phyloP scores from a whole-genome alignment of 331 rosid species.

The Cydonia oblonga region DNA sequence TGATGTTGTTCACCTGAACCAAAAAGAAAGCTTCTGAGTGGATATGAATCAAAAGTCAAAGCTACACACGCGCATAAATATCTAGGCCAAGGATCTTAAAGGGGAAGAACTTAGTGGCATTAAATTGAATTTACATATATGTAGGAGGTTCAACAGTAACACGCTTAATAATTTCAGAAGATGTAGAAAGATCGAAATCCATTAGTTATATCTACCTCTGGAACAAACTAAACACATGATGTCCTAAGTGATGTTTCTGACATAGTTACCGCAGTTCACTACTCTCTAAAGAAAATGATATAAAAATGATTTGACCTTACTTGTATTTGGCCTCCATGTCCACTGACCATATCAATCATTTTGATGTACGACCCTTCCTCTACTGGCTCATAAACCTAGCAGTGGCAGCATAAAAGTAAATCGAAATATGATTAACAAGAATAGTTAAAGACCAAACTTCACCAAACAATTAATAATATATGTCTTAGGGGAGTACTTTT shows the following conservation, averaged over 20 bases:
- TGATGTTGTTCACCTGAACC: constrained; percentile 90
- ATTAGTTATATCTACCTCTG: neutral
- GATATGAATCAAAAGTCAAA: constrained; percentile 4
- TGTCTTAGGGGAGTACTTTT: constrained; percentile 38
- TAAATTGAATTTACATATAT: neutral
- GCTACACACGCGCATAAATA: neutral
- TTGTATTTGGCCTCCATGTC: constrained; percentile 93
- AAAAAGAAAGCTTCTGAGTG: constrained; percentile 21
- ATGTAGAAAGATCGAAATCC: neutral
- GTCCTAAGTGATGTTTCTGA: neutral
- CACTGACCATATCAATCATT: constrained; percentile 98
- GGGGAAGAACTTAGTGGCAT: neutral
- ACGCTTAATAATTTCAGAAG: neutral
- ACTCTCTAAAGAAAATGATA: neutral
- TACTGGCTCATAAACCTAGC: constrained; percentile 83
- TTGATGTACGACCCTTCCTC: constrained; percentile 97
- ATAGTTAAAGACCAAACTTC: neutral
- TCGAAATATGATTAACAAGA: constrained; percentile 3
- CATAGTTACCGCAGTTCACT: neutral
- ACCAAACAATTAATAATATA: constrained; percentile 12
- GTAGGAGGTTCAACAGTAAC: neutral
- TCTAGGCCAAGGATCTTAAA: neutral
- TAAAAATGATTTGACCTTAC: constrained; percentile 39
- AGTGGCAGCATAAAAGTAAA: constrained; percentile 16
- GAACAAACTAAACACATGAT: neutral